A percentile compares a stretch with the other conserved stretches of the same genome.
Evolutionary conservation across 257 asterid genomes (phyloP).

Genomic region (Cynanchum wilfordii): DNA sequence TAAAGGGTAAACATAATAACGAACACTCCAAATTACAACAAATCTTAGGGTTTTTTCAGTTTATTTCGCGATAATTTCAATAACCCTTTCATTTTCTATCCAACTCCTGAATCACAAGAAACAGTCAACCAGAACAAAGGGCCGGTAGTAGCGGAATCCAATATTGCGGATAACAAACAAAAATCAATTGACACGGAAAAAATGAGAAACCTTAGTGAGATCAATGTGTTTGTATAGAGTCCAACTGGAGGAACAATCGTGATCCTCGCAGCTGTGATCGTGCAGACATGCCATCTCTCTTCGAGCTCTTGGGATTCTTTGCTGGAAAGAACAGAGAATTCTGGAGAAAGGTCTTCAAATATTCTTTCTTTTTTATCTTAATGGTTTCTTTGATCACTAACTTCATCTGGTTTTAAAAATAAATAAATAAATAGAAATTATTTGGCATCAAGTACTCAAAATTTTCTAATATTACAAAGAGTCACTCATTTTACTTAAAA

Average conservation of each 20-base stretch:
- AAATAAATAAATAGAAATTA: too few relatives aligned
- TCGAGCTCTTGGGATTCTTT: not conserved
- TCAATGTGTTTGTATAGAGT: constrained; percentile 89
- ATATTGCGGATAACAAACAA: not conserved
- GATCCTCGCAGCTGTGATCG: constrained; percentile 98
- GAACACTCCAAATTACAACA: not conserved
- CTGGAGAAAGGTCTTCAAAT: not conserved
- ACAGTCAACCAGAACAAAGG: not conserved
- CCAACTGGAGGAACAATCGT: constrained; percentile 89
- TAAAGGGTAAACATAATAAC: not conserved
- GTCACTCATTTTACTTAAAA: too few relatives aligned
- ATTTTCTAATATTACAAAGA: too few relatives aligned
- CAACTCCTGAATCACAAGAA: not conserved
- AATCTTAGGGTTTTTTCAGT: constrained; percentile 8
- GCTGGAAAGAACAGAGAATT: not conserved
- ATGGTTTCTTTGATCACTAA: too few relatives aligned
- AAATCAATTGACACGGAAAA: not conserved
- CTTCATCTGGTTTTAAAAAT: too few relatives aligned
- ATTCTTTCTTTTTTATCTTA: too few relatives aligned
- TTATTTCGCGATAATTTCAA: not conserved
- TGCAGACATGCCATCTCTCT: constrained; percentile 74
- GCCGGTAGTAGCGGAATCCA: not conserved
- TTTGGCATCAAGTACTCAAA: too few relatives aligned
- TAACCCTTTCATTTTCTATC: not conserved
- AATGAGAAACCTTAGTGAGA: constrained; percentile 59